These are phyloP conservation scores for Metarhizium humberi DNA, from an alignment of 2,329 filamentous ascomycete genomes.

Conservation along the genomic window DNA sequence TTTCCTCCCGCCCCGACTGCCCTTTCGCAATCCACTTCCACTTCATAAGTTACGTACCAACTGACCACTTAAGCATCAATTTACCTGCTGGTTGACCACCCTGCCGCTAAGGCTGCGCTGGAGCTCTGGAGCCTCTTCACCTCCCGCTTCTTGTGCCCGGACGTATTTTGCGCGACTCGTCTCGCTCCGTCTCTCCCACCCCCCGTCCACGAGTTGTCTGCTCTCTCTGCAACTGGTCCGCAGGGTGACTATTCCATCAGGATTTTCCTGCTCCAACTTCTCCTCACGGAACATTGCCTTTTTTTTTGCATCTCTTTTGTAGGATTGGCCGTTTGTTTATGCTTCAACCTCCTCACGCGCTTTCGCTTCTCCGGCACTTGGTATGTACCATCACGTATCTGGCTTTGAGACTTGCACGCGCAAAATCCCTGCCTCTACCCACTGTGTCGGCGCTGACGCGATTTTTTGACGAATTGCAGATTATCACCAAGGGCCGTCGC, in stretches of 20 bases:
- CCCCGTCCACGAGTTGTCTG: conserved; percentile 6
- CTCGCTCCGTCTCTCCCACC: conserved; percentile 2
- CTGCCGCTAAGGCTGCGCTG: not conserved
- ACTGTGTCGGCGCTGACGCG: not conserved
- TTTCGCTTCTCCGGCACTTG: not conserved
- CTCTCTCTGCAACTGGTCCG: conserved; percentile 7
- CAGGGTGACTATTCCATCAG: conserved; percentile 6
- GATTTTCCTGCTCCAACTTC: conserved; percentile 4
- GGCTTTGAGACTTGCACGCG: not conserved
- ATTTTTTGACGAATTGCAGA: not conserved
- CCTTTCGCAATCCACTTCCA: not conserved
- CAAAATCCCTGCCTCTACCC: not conserved
- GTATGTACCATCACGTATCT: not conserved
- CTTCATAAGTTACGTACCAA: no score
- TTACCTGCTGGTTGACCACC: not conserved
- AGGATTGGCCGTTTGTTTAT: not conserved
- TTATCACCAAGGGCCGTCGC: not conserved
- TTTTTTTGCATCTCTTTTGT: not conserved
- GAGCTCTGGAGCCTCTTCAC: not conserved
- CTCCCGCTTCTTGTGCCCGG: conserved; percentile 1
- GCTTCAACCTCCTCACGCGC: not conserved
- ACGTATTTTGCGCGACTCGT: conserved; percentile 4
- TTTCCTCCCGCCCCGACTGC: not conserved
- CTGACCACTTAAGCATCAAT: not conserved
- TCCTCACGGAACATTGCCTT: conserved; percentile 1